Base-by-base conservation (phyloP, 306 rosid species). In the Hippophae tibetana region DNA sequence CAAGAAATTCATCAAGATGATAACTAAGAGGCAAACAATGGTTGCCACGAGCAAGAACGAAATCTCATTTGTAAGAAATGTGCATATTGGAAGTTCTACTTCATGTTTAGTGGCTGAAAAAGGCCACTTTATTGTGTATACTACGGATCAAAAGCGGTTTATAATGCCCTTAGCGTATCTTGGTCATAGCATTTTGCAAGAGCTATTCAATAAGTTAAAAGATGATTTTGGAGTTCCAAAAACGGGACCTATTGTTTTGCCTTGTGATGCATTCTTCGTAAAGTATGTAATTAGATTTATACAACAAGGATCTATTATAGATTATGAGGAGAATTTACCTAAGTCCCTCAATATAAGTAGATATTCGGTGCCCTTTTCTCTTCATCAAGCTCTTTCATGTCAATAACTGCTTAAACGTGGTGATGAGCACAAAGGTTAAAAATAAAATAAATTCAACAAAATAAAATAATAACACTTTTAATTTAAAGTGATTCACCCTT, bases 191-290 rank as follows among this genome's bases (percentile, higher is more conserved):
- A 46, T n/a, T n/a, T 49, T 49, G 23, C 53, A 23, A 0, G 53
- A 49, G 53, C 53, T 49, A 14, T 49, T 49, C 53, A 49, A 49
- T 12, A 5, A 14, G 65, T 65, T 73, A 44, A 56, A 47, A 59
- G 76, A 70, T 44, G 71, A 57, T 14, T 70, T 61, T 56, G 80
- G 80, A 31, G 5, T 61, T 52, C 61, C 76, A 9, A 56, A 54
- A 9, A 57, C 46, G 9, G 76, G 73, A 8, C 76, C 76, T 2
- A 65, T 75, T 41, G 57, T 47, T 9, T 64, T 75, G 59, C 72
- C 76, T 25, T 75, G 76, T 75, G 76, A 75, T 63, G 72, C 69
- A 49, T 58, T 60, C 13, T 75, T 70, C 60, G 61, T 75, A 69
- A 57, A 66, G 25, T 57, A 70, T 59, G 52, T 51, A 48, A 62